These are phyloP conservation scores for Ustilago xerochloae DNA, from an alignment of 1,284 basidiomycete genomes.

Conservation along the genomic window DNA sequence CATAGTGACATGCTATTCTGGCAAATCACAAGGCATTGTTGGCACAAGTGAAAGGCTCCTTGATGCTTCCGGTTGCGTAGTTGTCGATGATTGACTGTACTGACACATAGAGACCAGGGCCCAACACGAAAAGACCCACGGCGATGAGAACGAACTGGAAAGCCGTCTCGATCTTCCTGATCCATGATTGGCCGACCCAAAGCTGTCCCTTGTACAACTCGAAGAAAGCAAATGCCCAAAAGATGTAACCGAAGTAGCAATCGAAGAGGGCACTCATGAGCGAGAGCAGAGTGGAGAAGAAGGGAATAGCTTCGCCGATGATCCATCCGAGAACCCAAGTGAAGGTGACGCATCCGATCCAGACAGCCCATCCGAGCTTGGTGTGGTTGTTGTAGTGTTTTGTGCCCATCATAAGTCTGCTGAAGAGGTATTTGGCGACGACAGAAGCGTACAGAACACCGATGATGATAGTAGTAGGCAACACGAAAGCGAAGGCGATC, in stretches of 20 bases:
- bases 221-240: constrained; percentile 71
- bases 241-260: constrained; percentile 69
- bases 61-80: constrained; percentile 61
- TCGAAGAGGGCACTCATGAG: constrained; percentile 69
- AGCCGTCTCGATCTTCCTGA: constrained; percentile 52
- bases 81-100: constrained; percentile 71
- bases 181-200: constrained; percentile 49
- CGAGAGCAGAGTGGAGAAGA: constrained; percentile 71
- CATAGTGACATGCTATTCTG: too few relatives aligned
- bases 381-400: constrained; percentile 71
- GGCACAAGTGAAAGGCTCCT: constrained; percentile 58
- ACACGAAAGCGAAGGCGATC: constrained; percentile 65
- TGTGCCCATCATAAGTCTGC: constrained; percentile 59
- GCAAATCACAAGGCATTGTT: constrained; percentile 45
- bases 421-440: constrained; percentile 65
- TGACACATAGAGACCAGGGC: constrained; percentile 69
- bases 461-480: constrained; percentile 67
- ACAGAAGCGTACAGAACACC: constrained; percentile 66
- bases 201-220: constrained; percentile 68
- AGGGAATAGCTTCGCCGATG: constrained; percentile 72
- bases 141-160: constrained; percentile 69
- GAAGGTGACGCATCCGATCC: constrained; percentile 73
- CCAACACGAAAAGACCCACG: constrained; percentile 70
- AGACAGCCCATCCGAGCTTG: constrained; percentile 73
- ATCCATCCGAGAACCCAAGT: constrained; percentile 76